Evolutionary conservation across 2,329 filamentous ascomycete genomes (phyloP).

Genomic region (Thelonectria rubi): DNA sequence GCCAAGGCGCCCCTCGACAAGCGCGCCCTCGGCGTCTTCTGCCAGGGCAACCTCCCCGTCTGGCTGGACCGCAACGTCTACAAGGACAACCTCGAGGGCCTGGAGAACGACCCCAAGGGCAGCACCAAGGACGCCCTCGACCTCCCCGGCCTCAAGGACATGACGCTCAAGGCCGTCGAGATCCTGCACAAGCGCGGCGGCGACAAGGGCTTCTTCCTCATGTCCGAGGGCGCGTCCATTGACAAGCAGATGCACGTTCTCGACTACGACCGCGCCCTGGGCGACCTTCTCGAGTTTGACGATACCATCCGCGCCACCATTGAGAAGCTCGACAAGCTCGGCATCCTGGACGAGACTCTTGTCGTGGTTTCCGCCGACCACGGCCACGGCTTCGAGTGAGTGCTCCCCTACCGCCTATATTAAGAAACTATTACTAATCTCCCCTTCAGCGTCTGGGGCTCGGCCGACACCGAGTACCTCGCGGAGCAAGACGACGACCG

Average conservation of each 20-base stretch:
- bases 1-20: slow-evolving; percentile 63
- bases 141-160: slow-evolving; percentile 85
- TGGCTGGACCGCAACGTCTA: slow-evolving; percentile 90
- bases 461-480: slow-evolving; percentile 82
- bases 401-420: neutral
- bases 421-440: neutral
- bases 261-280: slow-evolving; percentile 86
- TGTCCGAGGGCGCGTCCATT: slow-evolving; percentile 85
- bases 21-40: slow-evolving; percentile 81
- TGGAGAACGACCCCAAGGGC: slow-evolving; percentile 76
- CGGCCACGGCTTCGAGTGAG: slow-evolving; percentile 82
- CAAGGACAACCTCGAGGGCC: slow-evolving; percentile 70
- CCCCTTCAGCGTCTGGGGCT: slow-evolving; percentile 71
- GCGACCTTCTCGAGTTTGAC: slow-evolving; percentile 85
- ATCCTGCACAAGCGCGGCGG: slow-evolving; percentile 74
- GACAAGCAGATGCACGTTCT: slow-evolving; percentile 91
- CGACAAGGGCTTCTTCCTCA: slow-evolving; percentile 83
- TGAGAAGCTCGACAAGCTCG: slow-evolving; percentile 71
- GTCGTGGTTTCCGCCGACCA: slow-evolving; percentile 87
- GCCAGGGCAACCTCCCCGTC: slow-evolving; percentile 77
- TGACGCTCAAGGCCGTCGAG: slow-evolving; percentile 88
- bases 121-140: slow-evolving; percentile 71
- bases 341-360: slow-evolving; percentile 77
- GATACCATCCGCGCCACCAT: slow-evolving; percentile 83
- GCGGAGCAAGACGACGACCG: slow-evolving; percentile 71